phyloP scores from a whole-genome alignment of 345 rosid species.

The Citrus reticulata region DNA sequence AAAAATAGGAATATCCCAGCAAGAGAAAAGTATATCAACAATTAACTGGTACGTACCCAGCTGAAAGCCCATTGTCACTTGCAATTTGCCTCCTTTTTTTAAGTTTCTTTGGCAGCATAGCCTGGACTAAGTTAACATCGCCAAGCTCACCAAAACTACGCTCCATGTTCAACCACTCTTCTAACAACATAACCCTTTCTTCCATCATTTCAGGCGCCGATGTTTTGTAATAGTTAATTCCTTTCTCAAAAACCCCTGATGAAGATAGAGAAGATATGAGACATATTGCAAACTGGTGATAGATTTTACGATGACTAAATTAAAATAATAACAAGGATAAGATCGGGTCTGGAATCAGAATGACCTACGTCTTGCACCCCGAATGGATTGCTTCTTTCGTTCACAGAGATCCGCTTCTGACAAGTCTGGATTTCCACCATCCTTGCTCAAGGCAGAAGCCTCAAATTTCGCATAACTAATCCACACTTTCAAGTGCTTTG shows the following conservation, averaged over 20 bases:
- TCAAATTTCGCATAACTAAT: slow-evolving; percentile 86
- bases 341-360: not conserved
- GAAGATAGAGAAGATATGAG: not conserved
- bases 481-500: slow-evolving; percentile 93
- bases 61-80: slow-evolving; percentile 53
- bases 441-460: slow-evolving; percentile 55
- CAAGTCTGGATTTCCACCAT: slow-evolving; percentile 19
- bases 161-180: slow-evolving; percentile 88
- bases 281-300: not conserved
- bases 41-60: slow-evolving; percentile 50
- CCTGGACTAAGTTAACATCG: slow-evolving; percentile 55
- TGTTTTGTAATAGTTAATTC: slow-evolving; percentile 61
- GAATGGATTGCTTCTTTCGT: slow-evolving; percentile 41
- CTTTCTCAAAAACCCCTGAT: slow-evolving; percentile 71
- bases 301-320: not conserved
- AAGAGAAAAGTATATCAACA: not conserved
- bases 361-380: slow-evolving; percentile 66
- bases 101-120: slow-evolving; percentile 83
- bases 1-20: not conserved
- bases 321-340: not conserved
- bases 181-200: slow-evolving; percentile 79
- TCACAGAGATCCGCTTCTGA: slow-evolving; percentile 36
- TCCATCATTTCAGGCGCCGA: slow-evolving; percentile 79
- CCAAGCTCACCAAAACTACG: slow-evolving; percentile 62
- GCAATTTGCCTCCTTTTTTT: slow-evolving; percentile 60